Evolutionary conservation across 2,329 filamentous ascomycete species (phyloP).

Genomic region (Ascomycota sp.): DNA sequence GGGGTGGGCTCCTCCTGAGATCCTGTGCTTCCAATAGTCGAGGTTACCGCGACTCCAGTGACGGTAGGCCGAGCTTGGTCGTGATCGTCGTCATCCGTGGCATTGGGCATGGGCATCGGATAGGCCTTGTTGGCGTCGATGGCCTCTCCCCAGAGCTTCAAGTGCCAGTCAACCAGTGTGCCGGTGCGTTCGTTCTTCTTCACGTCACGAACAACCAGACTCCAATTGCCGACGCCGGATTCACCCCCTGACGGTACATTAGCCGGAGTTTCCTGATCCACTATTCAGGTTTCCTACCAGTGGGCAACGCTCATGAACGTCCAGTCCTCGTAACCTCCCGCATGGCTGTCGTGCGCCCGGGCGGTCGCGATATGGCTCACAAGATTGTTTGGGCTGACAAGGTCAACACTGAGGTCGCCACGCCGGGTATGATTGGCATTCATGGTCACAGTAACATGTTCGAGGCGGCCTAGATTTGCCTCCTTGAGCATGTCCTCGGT

Average conservation of each 20-base stretch:
- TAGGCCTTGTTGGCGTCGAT: constrained; percentile 55
- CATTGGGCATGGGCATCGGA: constrained; percentile 61
- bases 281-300: constrained; percentile 37
- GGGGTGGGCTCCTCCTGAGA: constrained; percentile 21
- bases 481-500: constrained; percentile 60
- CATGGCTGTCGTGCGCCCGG: constrained; percentile 45
- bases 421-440: constrained; percentile 75
- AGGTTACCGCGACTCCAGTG: constrained; percentile 7
- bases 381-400: constrained; percentile 65
- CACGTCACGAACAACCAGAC: constrained; percentile 71
- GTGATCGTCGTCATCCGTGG: constrained; percentile 68
- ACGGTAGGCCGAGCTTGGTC: constrained; percentile 40
- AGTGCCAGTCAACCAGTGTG: constrained; percentile 72
- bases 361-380: constrained; percentile 66
- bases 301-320: constrained; percentile 98
- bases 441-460: constrained; percentile 96
- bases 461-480: constrained; percentile 68
- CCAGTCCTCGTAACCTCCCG: constrained; percentile 73
- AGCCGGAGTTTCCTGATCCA: neutral
- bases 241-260: constrained; percentile 55
- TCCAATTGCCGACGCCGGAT: constrained; percentile 73
- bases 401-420: constrained; percentile 80
- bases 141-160: constrained; percentile 84
- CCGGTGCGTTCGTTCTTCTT: constrained; percentile 57
- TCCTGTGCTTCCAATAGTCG: constrained; percentile 18